Conservation (phyloP, 371 early-diverging fungal genomes). For the Syncephalastrum monosporum region DNA sequence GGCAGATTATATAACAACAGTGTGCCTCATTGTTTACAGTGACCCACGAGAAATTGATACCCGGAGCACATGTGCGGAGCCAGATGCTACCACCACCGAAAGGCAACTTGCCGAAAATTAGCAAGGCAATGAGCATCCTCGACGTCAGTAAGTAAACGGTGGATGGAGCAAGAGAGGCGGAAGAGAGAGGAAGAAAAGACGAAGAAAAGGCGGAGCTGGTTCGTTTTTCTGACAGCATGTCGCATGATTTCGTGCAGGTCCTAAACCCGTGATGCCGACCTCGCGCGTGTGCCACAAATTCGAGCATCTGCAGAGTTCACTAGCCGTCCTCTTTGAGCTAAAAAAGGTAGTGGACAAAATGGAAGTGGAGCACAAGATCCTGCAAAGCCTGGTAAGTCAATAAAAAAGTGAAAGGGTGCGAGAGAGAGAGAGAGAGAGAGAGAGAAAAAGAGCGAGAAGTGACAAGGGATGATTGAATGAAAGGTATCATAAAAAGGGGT, state of each 20-base stretch:
- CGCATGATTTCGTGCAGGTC: slow-evolving; percentile 34
- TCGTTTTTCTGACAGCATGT: slow-evolving; percentile 10
- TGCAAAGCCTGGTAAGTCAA: no score
- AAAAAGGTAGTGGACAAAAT: slow-evolving; percentile 76
- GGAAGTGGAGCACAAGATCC: slow-evolving; percentile 62
- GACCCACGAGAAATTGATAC: slow-evolving; percentile 66
- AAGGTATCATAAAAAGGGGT: no score
- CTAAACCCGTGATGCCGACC: slow-evolving; percentile 79
- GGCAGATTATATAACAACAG: slow-evolving; percentile 1
- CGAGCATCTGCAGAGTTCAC: slow-evolving; percentile 67
- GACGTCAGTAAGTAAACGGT: slow-evolving; percentile 45
- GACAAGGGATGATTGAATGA: no score
- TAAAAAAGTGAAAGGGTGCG: no score
- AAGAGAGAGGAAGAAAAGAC: not conserved
- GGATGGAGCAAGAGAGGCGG: not conserved
- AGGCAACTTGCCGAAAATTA: slow-evolving; percentile 60
- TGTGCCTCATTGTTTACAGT: slow-evolving; percentile 14
- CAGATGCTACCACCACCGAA: slow-evolving; percentile 68
- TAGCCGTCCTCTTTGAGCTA: slow-evolving; percentile 72
- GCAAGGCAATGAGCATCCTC: slow-evolving; percentile 67
- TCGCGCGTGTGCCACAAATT: slow-evolving; percentile 68
- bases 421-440: no score
- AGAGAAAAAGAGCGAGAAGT: no score
- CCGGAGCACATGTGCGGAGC: slow-evolving; percentile 77
- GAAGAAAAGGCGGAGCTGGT: slow-evolving; percentile 11